A percentile compares a stretch with the other conserved stretches of the same genome.
Evolutionary conservation across 148 eudicot genomes (phyloP).

Genomic region (Suaeda aralocaspica): DNA sequence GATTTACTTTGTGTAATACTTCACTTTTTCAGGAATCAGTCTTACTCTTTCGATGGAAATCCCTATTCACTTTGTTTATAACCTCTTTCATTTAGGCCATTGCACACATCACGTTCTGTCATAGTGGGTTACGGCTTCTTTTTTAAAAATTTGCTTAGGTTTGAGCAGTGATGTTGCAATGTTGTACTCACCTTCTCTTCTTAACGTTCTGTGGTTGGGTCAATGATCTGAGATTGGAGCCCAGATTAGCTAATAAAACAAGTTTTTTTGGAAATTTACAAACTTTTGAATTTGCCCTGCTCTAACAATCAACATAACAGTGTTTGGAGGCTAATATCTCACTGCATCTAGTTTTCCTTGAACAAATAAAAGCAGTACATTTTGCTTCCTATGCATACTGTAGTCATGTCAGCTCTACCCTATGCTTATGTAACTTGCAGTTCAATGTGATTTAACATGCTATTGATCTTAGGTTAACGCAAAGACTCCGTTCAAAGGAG

Average conservation of each 20-base stretch:
- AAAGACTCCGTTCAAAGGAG: conserved; percentile 25
- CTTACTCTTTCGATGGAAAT: background rate
- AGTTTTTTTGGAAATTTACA: no score
- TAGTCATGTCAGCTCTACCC: background rate
- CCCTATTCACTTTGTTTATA: background rate
- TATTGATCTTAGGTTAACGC: conserved; percentile 17
- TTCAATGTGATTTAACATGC: conserved; percentile 6
- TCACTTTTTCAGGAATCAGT: background rate
- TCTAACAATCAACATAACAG: background rate
- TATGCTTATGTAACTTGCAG: background rate
- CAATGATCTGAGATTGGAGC: no score
- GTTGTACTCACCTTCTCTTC: no score
- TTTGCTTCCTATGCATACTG: background rate
- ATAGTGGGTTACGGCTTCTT: background rate
- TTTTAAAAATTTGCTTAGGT: no score
- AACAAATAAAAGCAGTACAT: background rate
- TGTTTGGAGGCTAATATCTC: background rate
- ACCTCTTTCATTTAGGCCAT: background rate
- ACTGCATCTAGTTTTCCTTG: background rate
- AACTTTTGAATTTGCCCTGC: background rate
- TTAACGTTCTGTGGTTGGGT: no score
- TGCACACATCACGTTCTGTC: background rate
- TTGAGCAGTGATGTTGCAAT: background rate
- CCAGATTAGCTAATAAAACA: no score
- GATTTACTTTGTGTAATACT: background rate